A percentile compares a stretch with the other conserved stretches of the same genome.
Evolutionary conservation across 352 stramenopile species (phyloP).

Genomic region (Pythium angustatum): DNA sequence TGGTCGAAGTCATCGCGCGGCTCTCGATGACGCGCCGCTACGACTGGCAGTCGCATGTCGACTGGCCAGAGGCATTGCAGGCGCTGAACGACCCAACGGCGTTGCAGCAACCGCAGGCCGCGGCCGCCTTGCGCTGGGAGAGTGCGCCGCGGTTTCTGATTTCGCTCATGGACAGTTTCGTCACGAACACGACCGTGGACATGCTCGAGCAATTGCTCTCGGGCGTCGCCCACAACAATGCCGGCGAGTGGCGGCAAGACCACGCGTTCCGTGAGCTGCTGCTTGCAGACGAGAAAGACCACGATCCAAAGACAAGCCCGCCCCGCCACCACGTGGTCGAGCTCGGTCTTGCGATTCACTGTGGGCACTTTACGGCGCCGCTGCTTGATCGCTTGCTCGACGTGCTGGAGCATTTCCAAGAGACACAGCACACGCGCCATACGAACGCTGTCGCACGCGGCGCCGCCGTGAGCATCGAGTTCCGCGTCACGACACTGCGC

Average conservation of each 20-base stretch:
- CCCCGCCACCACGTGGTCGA: background rate
- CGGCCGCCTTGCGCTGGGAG: background rate
- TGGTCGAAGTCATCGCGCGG: constrained; percentile 4
- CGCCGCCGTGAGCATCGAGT: constrained; percentile 1
- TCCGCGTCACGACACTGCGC: background rate
- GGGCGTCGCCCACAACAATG: background rate
- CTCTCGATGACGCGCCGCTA: background rate
- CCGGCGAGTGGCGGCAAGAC: background rate
- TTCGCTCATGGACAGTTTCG: background rate
- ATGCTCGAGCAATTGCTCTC: background rate
- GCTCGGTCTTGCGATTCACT: background rate
- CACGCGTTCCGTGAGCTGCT: background rate
- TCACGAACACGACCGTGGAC: background rate
- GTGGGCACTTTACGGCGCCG: background rate
- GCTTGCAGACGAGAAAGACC: background rate
- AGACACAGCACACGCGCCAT: background rate
- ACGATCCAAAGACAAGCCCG: background rate
- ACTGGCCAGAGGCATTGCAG: background rate
- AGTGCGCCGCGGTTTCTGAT: background rate
- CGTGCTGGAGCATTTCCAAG: background rate
- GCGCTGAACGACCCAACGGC: background rate
- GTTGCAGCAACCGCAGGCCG: background rate
- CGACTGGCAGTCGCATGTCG: background rate
- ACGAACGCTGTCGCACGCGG: background rate
- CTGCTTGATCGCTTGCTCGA: background rate